phyloP scores from a whole-genome alignment of 2,329 filamentous ascomycete species.

The Huntiella decipiens region DNA sequence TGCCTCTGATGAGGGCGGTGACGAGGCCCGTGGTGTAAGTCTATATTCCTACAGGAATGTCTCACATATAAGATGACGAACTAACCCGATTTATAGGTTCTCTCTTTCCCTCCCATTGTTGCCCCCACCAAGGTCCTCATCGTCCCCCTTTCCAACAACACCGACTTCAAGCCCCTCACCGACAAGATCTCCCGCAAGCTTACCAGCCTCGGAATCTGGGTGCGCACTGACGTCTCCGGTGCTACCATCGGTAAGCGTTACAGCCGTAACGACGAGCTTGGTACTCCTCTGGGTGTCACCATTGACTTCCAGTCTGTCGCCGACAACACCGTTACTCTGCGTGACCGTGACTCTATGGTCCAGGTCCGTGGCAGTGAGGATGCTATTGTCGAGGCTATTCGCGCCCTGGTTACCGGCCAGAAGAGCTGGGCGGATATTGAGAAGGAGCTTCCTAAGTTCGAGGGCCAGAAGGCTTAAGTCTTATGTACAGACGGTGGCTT shows the following conservation, averaged over 20 bases:
- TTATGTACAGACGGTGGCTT: not conserved
- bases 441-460: constrained; percentile 64
- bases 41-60: not conserved
- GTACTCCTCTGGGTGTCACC: constrained; percentile 73
- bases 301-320: constrained; percentile 80
- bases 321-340: constrained; percentile 61
- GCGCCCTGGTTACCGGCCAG: constrained; percentile 21
- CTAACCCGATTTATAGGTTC: constrained; percentile 17
- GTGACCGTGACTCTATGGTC: constrained; percentile 67
- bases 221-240: constrained; percentile 61
- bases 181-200: constrained; percentile 49
- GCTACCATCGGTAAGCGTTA: constrained; percentile 81
- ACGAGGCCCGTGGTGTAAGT: constrained; percentile 69
- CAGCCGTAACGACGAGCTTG: constrained; percentile 73
- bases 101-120: constrained; percentile 32
- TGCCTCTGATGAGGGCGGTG: constrained; percentile 47
- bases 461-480: constrained; percentile 42
- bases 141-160: constrained; percentile 58
- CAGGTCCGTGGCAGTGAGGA: constrained; percentile 65
- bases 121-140: constrained; percentile 77
- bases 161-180: constrained; percentile 52
- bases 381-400: constrained; percentile 51
- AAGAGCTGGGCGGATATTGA: constrained; percentile 52
- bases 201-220: constrained; percentile 52
- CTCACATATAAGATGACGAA: not conserved